Evolutionary conservation across 805 yeast genomes (phyloP).

Genomic region (Schizosaccharomyces japonicus): DNA sequence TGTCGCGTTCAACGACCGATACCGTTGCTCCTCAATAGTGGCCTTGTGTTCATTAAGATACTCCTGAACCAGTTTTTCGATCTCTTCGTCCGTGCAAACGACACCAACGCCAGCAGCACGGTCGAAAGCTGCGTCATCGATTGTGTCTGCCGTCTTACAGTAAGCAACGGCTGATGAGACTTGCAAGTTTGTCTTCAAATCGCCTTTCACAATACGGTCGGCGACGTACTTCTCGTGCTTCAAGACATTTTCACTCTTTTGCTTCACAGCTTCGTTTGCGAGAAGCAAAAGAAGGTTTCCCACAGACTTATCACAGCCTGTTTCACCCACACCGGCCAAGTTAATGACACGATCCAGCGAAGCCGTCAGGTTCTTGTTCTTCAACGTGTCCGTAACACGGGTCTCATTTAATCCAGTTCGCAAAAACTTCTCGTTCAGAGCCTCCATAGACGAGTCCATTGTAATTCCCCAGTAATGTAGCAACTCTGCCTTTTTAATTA

Average conservation of each 20-base stretch:
- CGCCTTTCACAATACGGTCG: constrained; percentile 37
- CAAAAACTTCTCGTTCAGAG: not conserved
- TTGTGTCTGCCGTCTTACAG: constrained; percentile 26
- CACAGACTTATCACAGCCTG: constrained; percentile 30
- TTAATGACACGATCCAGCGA: constrained; percentile 38
- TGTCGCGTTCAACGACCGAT: constrained; percentile 50
- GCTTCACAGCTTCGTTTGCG: constrained; percentile 18
- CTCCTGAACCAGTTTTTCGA: constrained; percentile 29
- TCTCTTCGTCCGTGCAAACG: constrained; percentile 41
- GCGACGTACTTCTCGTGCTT: constrained; percentile 29
- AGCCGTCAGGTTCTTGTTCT: constrained; percentile 61
- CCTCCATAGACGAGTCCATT: not conserved
- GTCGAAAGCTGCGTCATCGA: constrained; percentile 27
- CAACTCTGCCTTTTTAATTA: no score
- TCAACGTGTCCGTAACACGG: constrained; percentile 55
- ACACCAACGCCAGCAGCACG: constrained; percentile 45
- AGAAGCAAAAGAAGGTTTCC: constrained; percentile 50
- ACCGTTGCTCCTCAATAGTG: constrained; percentile 47
- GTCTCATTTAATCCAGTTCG: constrained; percentile 10
- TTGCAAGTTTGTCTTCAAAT: constrained; percentile 45
- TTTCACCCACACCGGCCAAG: constrained; percentile 18
- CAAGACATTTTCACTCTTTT: constrained; percentile 10
- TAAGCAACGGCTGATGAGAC: constrained; percentile 32
- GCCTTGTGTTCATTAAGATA: constrained; percentile 37
- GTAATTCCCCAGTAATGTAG: no score